These are phyloP conservation scores for Oxytropis ochrocephala DNA, from an alignment of 306 rosid species.

Conservation along the genomic window DNA sequence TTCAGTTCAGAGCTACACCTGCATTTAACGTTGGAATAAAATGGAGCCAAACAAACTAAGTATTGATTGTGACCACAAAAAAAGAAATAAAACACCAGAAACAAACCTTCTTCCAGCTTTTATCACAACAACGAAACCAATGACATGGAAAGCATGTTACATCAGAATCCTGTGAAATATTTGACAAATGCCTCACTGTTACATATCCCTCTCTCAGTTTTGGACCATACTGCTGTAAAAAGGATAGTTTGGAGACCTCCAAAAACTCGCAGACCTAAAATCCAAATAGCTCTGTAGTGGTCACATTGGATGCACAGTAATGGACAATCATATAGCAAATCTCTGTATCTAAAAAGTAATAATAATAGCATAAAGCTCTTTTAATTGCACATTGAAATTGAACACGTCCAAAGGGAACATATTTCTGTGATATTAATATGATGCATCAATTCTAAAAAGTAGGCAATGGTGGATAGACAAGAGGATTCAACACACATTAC, in stretches of 20 bases:
- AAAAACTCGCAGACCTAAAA: conserved; percentile 91
- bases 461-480: not conserved
- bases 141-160: conserved; percentile 63
- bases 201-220: conserved; percentile 89
- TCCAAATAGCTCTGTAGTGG: conserved; percentile 15
- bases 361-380: not conserved
- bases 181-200: conserved; percentile 75
- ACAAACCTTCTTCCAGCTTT: conserved; percentile 85
- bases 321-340: conserved; percentile 7
- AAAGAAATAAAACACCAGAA: not conserved
- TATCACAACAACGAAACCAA: conserved; percentile 65
- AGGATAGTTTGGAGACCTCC: conserved; percentile 93
- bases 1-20: conserved; percentile 9
- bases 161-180: conserved; percentile 46
- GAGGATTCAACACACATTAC: not conserved
- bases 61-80: not conserved
- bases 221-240: conserved; percentile 91
- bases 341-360: not conserved
- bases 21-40: not conserved
- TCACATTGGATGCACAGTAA: not conserved
- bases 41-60: conserved; percentile 16
- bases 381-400: not conserved
- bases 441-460: conserved; percentile 4
- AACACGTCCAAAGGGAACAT: not conserved
- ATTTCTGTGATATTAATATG: not conserved